These are phyloP conservation scores for Fusarium sp. DNA, from an alignment of 2,329 filamentous ascomycete genomes.

Conservation along the genomic window DNA sequence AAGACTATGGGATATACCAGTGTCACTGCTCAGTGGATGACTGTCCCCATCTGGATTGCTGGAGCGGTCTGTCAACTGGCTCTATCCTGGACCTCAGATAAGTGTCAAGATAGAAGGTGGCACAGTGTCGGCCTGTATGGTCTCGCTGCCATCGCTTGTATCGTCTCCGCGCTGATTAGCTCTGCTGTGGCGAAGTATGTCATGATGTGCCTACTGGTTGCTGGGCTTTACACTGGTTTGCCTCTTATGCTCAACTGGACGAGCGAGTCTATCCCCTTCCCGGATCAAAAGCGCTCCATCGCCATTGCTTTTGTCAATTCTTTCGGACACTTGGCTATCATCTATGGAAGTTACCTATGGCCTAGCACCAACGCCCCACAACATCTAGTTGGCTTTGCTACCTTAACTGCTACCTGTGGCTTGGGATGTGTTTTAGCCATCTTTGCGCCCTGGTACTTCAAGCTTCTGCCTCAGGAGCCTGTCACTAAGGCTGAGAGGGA, in stretches of 20 bases:
- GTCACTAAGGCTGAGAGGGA: too few species aligned
- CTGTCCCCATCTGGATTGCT: constrained; percentile 6
- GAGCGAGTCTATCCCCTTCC: not conserved
- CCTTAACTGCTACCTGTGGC: too few species aligned
- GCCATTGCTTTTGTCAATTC: constrained; percentile 16
- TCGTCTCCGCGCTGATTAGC: not conserved
- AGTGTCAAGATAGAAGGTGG: not conserved
- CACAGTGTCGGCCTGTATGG: constrained; percentile 1
- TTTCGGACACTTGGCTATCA: too few species aligned
- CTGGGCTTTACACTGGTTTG: constrained; percentile 4
- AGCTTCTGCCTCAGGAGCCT: too few species aligned
- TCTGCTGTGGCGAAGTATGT: constrained; percentile 7
- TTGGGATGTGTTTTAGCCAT: too few species aligned
- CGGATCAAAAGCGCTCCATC: constrained; percentile 16
- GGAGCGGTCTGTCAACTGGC: constrained; percentile 1
- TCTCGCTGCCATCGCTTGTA: not conserved
- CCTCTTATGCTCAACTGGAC: constrained; percentile 29
- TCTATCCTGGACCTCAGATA: constrained; percentile 20
- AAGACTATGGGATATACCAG: constrained; percentile 59
- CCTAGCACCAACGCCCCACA: too few species aligned
- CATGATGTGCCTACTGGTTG: constrained; percentile 18
- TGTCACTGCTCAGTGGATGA: constrained; percentile 49
- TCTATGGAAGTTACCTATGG: too few species aligned
- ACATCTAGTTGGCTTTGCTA: too few species aligned
- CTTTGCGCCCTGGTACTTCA: too few species aligned